phyloP scores from a whole-genome alignment of 164 flowering plant genomes.

The Vitis cinerea region DNA sequence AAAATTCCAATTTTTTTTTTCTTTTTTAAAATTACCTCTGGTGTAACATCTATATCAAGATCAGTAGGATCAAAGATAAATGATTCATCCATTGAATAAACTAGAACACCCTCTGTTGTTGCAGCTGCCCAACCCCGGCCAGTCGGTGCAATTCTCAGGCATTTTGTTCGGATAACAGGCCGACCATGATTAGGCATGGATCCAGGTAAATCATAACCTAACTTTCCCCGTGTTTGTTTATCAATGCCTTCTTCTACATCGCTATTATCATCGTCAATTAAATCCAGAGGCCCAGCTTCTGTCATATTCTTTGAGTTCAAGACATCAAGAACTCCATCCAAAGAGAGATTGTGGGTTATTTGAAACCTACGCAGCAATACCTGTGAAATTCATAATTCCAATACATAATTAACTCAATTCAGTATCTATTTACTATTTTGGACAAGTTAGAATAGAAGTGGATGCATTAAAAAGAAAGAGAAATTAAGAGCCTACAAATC shows the following conservation, averaged over 20 bases:
- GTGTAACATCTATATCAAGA: constrained; percentile 94
- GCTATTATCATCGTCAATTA: constrained; percentile 85
- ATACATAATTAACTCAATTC: neutral
- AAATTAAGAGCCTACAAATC: neutral
- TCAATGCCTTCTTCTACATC: constrained; percentile 89
- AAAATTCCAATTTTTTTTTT: neutral
- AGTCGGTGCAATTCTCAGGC: constrained; percentile 93
- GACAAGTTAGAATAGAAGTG: neutral
- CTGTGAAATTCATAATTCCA: constrained; percentile 32
- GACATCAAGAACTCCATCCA: constrained; percentile 92
- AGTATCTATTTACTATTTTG: neutral
- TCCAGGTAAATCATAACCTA: constrained; percentile 84
- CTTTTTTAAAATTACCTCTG: constrained; percentile 54
- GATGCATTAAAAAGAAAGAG: neutral
- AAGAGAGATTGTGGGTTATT: constrained; percentile 74
- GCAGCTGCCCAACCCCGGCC: constrained; percentile 96
- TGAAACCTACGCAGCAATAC: constrained; percentile 87
- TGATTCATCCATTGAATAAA: constrained; percentile 87
- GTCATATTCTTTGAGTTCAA: constrained; percentile 95
- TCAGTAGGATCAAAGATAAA: constrained; percentile 96
- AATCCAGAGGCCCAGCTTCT: constrained; percentile 87
- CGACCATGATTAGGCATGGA: constrained; percentile 85
- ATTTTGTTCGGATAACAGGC: constrained; percentile 75
- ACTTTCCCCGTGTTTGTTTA: constrained; percentile 60
- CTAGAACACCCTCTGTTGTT: constrained; percentile 95